Conservation (phyloP, 768 basidiomycete species). For the Boletus rex-veris region DNA sequence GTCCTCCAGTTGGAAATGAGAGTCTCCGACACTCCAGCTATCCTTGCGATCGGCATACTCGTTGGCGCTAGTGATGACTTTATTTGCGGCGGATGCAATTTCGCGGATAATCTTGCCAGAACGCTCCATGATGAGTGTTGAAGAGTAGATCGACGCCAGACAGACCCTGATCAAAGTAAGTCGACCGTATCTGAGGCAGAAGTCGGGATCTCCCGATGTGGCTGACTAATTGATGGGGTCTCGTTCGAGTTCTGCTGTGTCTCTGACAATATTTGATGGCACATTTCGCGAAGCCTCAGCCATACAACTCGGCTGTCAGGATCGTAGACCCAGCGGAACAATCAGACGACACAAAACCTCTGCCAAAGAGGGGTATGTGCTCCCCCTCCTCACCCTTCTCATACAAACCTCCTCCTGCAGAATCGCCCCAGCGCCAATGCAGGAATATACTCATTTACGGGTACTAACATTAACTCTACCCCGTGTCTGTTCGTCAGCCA, state of each 20-base stretch:
- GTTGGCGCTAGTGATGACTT: not conserved
- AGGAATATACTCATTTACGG: conserved; percentile 91
- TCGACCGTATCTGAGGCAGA: too few species aligned
- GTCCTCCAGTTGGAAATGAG: not conserved
- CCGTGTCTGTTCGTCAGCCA: not conserved
- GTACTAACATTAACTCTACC: conserved; percentile 37
- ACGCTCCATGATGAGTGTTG: not conserved
- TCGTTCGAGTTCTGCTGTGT: conserved; percentile 2
- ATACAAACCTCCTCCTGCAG: conserved; percentile 33
- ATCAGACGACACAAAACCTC: conserved; percentile 39
- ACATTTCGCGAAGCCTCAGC: conserved; percentile 62
- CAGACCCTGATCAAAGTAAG: too few species aligned
- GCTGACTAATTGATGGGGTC: conserved; percentile 23
- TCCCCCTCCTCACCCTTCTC: not conserved
- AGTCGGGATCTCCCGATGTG: conserved; percentile 13
- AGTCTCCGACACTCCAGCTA: not conserved
- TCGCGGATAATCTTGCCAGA: not conserved
- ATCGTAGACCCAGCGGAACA: conserved; percentile 61
- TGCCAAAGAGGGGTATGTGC: conserved; percentile 54
- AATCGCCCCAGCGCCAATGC: conserved; percentile 75
- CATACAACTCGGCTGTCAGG: conserved; percentile 59
- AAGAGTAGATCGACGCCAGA: too few species aligned
- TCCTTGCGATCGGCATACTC: not conserved
- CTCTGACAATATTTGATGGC: conserved; percentile 44
- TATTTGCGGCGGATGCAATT: not conserved